phyloP scores from a whole-genome alignment of 2,329 filamentous ascomycete genomes.

The Acrocalymma vagum region DNA sequence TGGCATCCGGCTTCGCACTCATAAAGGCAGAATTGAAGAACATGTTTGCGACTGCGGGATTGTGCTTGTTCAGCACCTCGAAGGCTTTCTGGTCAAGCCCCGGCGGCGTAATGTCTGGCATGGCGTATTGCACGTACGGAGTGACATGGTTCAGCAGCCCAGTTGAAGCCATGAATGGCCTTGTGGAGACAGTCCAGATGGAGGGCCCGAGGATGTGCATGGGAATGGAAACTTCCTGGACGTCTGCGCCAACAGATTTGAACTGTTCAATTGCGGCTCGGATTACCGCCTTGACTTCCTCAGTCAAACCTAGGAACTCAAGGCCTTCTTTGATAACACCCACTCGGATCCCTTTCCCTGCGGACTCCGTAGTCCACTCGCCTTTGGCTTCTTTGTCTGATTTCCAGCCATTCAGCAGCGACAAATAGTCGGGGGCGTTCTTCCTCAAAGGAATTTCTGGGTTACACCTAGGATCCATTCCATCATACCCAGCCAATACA shows the following conservation, averaged over 20 bases:
- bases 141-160: slow-evolving; percentile 37
- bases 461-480: slow-evolving; percentile 53
- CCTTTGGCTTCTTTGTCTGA: slow-evolving; percentile 26
- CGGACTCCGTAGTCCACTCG: slow-evolving; percentile 35
- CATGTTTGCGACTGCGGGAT: slow-evolving; percentile 57
- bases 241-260: slow-evolving; percentile 52
- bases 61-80: slow-evolving; percentile 52
- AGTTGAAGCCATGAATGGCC: slow-evolving; percentile 35
- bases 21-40: slow-evolving; percentile 50
- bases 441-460: slow-evolving; percentile 49
- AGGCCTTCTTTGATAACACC: slow-evolving; percentile 59
- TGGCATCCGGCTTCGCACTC: slow-evolving; percentile 33
- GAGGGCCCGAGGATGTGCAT: slow-evolving; percentile 56
- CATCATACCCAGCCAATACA: slow-evolving; percentile 56
- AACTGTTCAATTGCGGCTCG: slow-evolving; percentile 49
- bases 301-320: slow-evolving; percentile 46
- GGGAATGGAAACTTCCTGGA: slow-evolving; percentile 57
- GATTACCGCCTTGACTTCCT: slow-evolving; percentile 50
- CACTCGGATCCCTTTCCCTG: slow-evolving; percentile 53
- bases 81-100: slow-evolving; percentile 51
- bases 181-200: slow-evolving; percentile 57
- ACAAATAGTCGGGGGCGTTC: slow-evolving; percentile 47
- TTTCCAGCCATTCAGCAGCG: slow-evolving; percentile 33
- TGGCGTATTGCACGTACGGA: slow-evolving; percentile 35
- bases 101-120: slow-evolving; percentile 34